A percentile compares a stretch with the other conserved stretches of the same genome.
Conservation (phyloP, 1,139 yeast species). For the Geotrichum citri-aurantii region DNA sequence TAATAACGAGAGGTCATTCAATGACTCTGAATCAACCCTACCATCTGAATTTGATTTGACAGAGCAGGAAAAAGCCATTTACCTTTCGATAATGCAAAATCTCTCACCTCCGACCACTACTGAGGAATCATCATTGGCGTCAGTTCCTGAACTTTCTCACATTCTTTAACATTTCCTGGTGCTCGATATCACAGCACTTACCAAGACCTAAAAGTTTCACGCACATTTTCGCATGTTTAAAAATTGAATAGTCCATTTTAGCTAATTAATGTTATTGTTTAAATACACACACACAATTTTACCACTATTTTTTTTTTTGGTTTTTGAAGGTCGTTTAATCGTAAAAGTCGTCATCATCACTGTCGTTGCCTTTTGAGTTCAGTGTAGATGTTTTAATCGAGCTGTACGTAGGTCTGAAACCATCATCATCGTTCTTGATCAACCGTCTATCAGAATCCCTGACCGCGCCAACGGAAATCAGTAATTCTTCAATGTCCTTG, state of each 20-base stretch:
- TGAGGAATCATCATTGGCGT: not conserved
- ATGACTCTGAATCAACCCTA: not conserved
- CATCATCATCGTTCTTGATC: conserved; percentile 56
- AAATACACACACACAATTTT: not conserved
- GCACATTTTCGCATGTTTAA: not conserved
- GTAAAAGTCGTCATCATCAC: conserved; percentile 19
- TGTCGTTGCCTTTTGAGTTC: conserved; percentile 5
- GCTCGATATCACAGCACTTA: not conserved
- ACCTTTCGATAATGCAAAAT: not conserved
- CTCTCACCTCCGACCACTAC: not conserved
- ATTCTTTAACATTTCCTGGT: too few relatives aligned
- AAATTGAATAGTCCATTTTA: not conserved
- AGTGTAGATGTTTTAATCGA: conserved; percentile 9
- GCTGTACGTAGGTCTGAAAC: conserved; percentile 7
- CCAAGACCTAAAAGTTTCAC: not conserved
- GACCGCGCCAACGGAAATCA: conserved; percentile 63
- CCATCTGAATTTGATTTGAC: not conserved
- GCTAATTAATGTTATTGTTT: not conserved
- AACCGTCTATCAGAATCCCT: conserved; percentile 61
- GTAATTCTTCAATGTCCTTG: conserved; percentile 62
- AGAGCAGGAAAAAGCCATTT: not conserved
- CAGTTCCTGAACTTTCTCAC: not conserved
- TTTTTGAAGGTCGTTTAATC: conserved; percentile 6
- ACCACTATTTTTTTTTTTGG: not conserved
- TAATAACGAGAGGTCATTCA: not conserved